Evolutionary conservation across 345 rosid species (phyloP), one percentile per base, ranked within the genome.

Genomic region (Schrenkiella parvula): DNA sequence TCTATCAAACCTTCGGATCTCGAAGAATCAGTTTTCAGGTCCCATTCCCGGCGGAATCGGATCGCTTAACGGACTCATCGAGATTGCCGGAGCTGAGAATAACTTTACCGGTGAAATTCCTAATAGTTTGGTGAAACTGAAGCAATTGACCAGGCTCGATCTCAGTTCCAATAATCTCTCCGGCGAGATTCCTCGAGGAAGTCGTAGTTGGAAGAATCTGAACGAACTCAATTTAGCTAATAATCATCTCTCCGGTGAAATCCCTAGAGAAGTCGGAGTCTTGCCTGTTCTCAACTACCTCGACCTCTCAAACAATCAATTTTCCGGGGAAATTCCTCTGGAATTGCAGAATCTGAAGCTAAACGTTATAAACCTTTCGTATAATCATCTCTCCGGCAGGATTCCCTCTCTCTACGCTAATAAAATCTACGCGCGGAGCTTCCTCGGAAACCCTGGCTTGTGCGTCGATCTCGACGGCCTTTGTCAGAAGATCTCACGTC

Each of bases 231-330:
- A 82, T 66, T 71, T 95, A 76, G 90, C 89, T 2, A 79, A 79
- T 72, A 91, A 89, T 50, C 72, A 69, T 70, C 69, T 89, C 32
- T 87, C 96, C 25, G 95, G 97, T 29, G 25, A 71, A 31, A 89
- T 95, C 52, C 90, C 97, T 5, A 35, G 32, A 47, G 91, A 85
- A 35, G 78, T 91, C 1, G 96, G 97, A 46, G 72, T 59, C 65
- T 81, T 95, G 80, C 80, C 83, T 0, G 92, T 85, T 70, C 91
- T 95, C 19, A 95, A 91, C 71, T 91, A 91, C 74, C 96, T 95
- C 22, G 96, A 95, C 75, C 95, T 95, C 26, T 91, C 99, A 0
- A 78, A 74, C 35, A 95, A 95, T 77, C 38, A 34, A 3, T 81
- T 95, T 42, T 81, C 91, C 2, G 99, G 97, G 47, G 78, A 73